A percentile compares a stretch with the other conserved stretches of the same genome.
phyloP scores from a whole-genome alignment of 805 yeast genomes.

The Hanseniaspora mollemarum region DNA sequence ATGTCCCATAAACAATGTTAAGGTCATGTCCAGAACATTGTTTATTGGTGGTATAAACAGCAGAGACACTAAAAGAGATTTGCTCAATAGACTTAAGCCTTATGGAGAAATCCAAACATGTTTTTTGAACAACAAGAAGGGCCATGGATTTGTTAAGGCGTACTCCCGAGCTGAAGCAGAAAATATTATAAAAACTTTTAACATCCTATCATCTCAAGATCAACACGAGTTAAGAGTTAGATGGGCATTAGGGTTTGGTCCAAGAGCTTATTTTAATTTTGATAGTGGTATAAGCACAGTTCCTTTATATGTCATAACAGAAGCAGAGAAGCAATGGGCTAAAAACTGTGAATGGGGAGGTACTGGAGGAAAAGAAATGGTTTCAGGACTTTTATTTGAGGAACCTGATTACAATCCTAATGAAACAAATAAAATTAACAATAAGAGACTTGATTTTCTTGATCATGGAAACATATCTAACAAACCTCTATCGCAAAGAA shows the following conservation, averaged over 20 bases:
- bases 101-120: constrained; percentile 87
- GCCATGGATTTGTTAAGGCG: constrained; percentile 92
- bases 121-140: constrained; percentile 74
- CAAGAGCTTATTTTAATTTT: constrained; percentile 95
- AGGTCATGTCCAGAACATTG: constrained; percentile 78
- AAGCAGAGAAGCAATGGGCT: constrained; percentile 86
- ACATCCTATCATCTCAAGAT: constrained; percentile 30
- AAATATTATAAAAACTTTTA: constrained; percentile 59
- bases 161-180: constrained; percentile 89
- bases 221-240: constrained; percentile 52
- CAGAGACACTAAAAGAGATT: constrained; percentile 62
- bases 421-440: constrained; percentile 12
- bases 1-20: constrained; percentile 66
- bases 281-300: constrained; percentile 80
- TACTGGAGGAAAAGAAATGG: constrained; percentile 75
- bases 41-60: constrained; percentile 91
- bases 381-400: constrained; percentile 72
- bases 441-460: constrained; percentile 14
- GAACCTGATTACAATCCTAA: constrained; percentile 59
- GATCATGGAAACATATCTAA: constrained; percentile 14
- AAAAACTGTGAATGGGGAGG: constrained; percentile 94
- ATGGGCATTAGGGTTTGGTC: constrained; percentile 99
- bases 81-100: constrained; percentile 63
- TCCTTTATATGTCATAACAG: constrained; percentile 79
- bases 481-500: constrained; percentile 14